Evolutionary conservation across 768 basidiomycete genomes (phyloP).

Genomic region (Rhodotorula taiwanensis): DNA sequence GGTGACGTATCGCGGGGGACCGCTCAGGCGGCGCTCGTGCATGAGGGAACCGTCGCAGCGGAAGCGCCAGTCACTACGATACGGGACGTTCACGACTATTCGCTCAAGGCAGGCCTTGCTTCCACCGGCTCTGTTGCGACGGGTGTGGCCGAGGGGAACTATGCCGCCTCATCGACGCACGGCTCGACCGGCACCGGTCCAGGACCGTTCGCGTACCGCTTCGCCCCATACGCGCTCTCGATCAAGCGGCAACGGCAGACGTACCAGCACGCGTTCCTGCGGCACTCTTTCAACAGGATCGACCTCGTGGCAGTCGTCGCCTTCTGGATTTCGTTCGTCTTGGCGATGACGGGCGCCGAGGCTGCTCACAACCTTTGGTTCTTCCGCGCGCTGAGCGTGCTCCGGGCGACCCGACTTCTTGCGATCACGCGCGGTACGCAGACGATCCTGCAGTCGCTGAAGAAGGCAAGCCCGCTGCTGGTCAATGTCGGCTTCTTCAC

Average conservation of each 20-base stretch:
- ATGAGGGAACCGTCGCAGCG: too few relatives aligned
- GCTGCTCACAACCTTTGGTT: conserved; percentile 59
- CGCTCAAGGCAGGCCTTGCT: conserved; percentile 3
- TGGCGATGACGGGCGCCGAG: conserved; percentile 66
- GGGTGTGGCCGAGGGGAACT: not conserved
- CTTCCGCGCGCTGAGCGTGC: conserved; percentile 79
- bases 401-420: conserved; percentile 72
- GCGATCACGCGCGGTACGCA: conserved; percentile 85
- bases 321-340: conserved; percentile 76
- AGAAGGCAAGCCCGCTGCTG: conserved; percentile 80
- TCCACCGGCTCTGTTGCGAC: conserved; percentile 1
- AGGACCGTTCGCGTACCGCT: not conserved
- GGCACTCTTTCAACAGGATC: conserved; percentile 86
- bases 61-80: too few relatives aligned
- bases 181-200: not conserved
- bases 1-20: too few relatives aligned
- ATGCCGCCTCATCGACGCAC: not conserved
- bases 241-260: conserved; percentile 41
- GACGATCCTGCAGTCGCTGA: conserved; percentile 87
- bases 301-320: conserved; percentile 76
- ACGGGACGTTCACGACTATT: too few relatives aligned
- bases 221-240: conserved; percentile 47
- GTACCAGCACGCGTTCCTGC: conserved; percentile 66
- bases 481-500: conserved; percentile 86
- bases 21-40: too few relatives aligned